Conservation (phyloP, 106 monocot genomes). For the Dioscorea alata region DNA sequence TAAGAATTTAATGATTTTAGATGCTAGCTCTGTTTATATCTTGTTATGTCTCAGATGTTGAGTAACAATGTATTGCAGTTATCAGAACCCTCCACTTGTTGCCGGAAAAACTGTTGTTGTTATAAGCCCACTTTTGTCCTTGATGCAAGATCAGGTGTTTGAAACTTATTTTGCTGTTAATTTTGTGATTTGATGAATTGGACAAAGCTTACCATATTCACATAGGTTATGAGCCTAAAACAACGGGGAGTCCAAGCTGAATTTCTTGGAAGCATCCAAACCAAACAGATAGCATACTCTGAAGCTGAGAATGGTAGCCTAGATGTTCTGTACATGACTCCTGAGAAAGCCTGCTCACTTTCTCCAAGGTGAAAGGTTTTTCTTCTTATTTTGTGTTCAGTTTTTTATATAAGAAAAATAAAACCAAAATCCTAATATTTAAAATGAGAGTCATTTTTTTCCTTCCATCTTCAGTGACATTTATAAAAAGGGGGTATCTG, state of each 20-base stretch:
- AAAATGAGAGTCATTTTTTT: no score
- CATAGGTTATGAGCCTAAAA: conserved; percentile 86
- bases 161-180: neutral
- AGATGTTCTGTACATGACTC: conserved; percentile 91
- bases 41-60: no score
- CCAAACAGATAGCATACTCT: conserved; percentile 27
- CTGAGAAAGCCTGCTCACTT: conserved; percentile 88
- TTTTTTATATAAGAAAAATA: no score
- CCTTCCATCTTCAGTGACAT: no score
- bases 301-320: conserved; percentile 68
- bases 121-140: conserved; percentile 83
- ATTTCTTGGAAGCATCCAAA: conserved; percentile 80
- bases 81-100: conserved; percentile 89
- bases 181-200: no score
- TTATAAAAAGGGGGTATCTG: no score
- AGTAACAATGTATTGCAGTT: conserved; percentile 37
- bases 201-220: neutral
- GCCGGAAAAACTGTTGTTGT: conserved; percentile 71
- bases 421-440: no score
- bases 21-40: no score
- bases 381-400: neutral
- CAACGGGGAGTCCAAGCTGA: conserved; percentile 78
- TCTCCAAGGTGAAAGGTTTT: conserved; percentile 49
- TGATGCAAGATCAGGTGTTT: conserved; percentile 98
- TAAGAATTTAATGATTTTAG: no score